A percentile compares a stretch with the other conserved stretches of the same genome.
Evolutionary conservation across 129 eudicot genomes (phyloP).

Genomic region (Flaveria brownii): DNA sequence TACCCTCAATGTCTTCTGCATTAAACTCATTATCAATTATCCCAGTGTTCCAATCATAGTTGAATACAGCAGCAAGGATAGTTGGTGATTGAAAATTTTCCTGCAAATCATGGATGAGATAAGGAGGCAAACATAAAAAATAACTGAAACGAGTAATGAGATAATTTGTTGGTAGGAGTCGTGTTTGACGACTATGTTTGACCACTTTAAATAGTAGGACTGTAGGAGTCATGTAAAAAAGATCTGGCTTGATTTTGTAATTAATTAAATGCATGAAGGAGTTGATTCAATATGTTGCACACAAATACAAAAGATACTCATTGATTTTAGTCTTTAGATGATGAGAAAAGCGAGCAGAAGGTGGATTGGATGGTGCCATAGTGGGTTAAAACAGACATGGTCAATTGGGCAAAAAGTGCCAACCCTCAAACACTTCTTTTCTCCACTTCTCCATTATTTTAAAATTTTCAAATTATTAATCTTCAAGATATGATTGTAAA

Average conservation of each 20-base stretch:
- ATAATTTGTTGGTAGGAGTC: no score
- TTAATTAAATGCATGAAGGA: no score
- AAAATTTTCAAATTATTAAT: no score
- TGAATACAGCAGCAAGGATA: conserved; percentile 34
- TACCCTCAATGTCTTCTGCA: conserved; percentile 50
- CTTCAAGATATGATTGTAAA: not conserved
- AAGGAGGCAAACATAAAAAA: not conserved
- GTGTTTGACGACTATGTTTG: no score
- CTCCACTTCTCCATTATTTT: not conserved
- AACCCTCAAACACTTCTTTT: not conserved
- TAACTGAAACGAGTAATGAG: no score
- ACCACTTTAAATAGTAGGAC: no score
- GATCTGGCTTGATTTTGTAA: no score
- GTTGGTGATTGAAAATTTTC: conserved; percentile 47
- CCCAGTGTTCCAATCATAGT: conserved; percentile 38
- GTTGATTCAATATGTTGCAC: no score
- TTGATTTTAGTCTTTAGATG: not conserved
- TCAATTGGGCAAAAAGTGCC: not conserved
- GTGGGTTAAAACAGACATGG: not conserved
- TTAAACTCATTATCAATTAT: conserved; percentile 40
- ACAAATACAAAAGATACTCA: not conserved
- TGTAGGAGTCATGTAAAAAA: no score
- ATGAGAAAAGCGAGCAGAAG: not conserved
- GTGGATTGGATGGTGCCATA: not conserved
- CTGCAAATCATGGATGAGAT: conserved; percentile 43